A percentile compares a stretch with the other conserved stretches of the same genome.
Conservation (phyloP, 768 basidiomycete species). For the Cytidiella melzeri region DNA sequence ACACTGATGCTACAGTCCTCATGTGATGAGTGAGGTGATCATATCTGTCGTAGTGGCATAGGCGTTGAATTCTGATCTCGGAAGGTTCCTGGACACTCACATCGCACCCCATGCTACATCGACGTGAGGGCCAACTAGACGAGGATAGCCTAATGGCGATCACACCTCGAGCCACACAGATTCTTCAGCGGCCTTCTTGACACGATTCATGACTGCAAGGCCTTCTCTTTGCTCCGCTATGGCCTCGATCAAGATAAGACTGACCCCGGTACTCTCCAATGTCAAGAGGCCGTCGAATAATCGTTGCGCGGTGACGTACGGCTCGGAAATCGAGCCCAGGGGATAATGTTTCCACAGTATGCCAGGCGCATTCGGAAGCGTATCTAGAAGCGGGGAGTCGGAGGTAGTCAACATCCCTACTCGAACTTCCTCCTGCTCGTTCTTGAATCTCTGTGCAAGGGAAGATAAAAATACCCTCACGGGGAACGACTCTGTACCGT, state of each 20-base stretch:
- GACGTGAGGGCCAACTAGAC: too few relatives aligned
- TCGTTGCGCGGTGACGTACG: constrained; percentile 66
- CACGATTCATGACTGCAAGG: constrained; percentile 91
- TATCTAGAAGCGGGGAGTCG: constrained; percentile 40
- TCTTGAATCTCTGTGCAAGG: constrained; percentile 27
- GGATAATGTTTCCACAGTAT: constrained; percentile 52
- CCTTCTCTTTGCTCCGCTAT: constrained; percentile 77
- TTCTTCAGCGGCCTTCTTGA: constrained; percentile 82
- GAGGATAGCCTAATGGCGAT: not conserved
- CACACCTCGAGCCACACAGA: constrained; percentile 17
- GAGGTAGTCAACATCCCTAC: constrained; percentile 66
- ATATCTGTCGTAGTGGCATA: too few relatives aligned
- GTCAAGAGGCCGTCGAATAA: constrained; percentile 85
- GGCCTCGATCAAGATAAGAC: constrained; percentile 82
- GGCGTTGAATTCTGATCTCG: too few relatives aligned
- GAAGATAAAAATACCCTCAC: constrained; percentile 37
- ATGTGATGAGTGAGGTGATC: too few relatives aligned
- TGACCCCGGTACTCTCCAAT: constrained; percentile 70
- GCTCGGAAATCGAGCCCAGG: constrained; percentile 44
- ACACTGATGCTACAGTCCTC: too few relatives aligned
- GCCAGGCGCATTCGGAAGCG: constrained; percentile 21
- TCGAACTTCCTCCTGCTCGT: constrained; percentile 27
- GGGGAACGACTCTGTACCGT: constrained; percentile 25
- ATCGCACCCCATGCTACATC: too few relatives aligned
- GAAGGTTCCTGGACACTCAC: too few relatives aligned